These are phyloP conservation scores for Diaporthe sp. DNA, from an alignment of 2,329 filamentous ascomycete genomes.

Conservation along the genomic window DNA sequence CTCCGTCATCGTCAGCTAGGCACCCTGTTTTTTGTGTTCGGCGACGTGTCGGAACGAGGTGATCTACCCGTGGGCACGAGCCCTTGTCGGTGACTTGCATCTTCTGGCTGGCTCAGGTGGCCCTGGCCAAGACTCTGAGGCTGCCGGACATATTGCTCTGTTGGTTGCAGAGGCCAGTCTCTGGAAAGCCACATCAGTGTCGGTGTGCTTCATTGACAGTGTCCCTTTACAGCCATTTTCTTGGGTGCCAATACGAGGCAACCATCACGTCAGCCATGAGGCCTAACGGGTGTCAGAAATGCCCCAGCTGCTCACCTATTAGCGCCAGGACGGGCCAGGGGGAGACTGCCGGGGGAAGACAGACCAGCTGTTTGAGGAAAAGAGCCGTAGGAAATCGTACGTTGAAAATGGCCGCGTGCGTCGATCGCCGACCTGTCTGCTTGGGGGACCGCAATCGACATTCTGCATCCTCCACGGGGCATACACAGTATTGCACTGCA, in stretches of 20 bases:
- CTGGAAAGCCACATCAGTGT: conserved; percentile 13
- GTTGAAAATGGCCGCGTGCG: conserved; percentile 20
- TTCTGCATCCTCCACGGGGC: not conserved
- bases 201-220: conserved; percentile 23
- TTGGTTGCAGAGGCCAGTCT: not conserved
- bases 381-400: conserved; percentile 19
- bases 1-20: conserved; percentile 17
- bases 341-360: conserved; percentile 17
- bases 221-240: conserved; percentile 11
- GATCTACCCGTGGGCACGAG: conserved; percentile 11
- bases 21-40: conserved; percentile 7
- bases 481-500: not conserved
- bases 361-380: conserved; percentile 28
- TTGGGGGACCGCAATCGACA: conserved; percentile 6
- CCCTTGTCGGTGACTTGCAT: conserved; percentile 14
- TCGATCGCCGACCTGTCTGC: conserved; percentile 27
- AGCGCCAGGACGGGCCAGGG: conserved; percentile 18
- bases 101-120: conserved; percentile 9
- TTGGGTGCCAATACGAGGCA: conserved; percentile 26
- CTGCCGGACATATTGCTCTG: conserved; percentile 17
- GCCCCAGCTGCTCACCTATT: not conserved
- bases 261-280: conserved; percentile 12
- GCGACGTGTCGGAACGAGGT: conserved; percentile 19
- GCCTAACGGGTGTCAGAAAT: conserved; percentile 12
- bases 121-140: conserved; percentile 6